phyloP scores from a whole-genome alignment of 306 rosid species.

The Cucurbita moschata region DNA sequence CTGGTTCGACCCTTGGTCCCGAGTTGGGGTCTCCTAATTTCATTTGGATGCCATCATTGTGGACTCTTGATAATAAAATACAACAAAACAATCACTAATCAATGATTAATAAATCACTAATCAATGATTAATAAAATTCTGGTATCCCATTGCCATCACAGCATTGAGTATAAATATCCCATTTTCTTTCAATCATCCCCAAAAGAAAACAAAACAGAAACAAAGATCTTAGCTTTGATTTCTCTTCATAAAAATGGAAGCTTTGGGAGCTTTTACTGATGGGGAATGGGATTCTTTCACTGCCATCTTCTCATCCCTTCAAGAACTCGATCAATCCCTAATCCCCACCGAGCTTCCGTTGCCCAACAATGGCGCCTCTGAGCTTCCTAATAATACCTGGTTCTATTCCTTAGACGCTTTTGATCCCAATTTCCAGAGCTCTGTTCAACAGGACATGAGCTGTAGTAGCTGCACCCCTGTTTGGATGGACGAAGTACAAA shows the following conservation, averaged over 20 bases:
- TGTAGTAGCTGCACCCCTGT: slow-evolving; percentile 20
- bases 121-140: neutral
- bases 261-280: slow-evolving; percentile 41
- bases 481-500: neutral
- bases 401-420: slow-evolving; percentile 33
- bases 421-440: slow-evolving; percentile 23
- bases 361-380: neutral
- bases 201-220: neutral
- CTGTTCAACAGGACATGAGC: slow-evolving; percentile 30
- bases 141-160: neutral
- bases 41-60: slow-evolving; percentile 18
- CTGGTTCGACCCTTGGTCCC: slow-evolving; percentile 20
- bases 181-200: neutral
- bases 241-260: slow-evolving; percentile 32
- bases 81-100: neutral
- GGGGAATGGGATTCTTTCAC: slow-evolving; percentile 58
- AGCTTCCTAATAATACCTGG: slow-evolving; percentile 17
- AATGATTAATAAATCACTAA: neutral
- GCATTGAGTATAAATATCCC: slow-evolving; percentile 1
- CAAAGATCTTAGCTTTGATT: neutral
- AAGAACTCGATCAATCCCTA: slow-evolving; percentile 38
- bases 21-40: slow-evolving; percentile 42
- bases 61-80: slow-evolving; percentile 22
- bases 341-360: neutral
- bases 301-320: slow-evolving; percentile 26